Evolutionary conservation across 768 basidiomycete genomes (phyloP).

Genomic region (Agaricus subrufescens): DNA sequence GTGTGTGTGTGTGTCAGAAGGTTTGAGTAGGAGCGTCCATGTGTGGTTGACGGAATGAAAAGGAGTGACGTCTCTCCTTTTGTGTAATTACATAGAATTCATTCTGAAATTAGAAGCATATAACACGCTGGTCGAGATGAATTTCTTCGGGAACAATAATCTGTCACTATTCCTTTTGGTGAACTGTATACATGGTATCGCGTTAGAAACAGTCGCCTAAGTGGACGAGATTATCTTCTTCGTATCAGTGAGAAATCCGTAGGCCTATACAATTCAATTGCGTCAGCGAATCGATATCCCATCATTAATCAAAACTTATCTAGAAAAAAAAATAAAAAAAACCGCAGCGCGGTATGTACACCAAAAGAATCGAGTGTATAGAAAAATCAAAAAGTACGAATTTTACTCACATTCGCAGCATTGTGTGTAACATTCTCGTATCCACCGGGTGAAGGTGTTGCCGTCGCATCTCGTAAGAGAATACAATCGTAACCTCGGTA

Average conservation of each 20-base stretch:
- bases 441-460: constrained; percentile 61
- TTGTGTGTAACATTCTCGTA: constrained; percentile 58
- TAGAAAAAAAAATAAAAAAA: background rate
- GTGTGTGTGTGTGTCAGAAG: background rate
- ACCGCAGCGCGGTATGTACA: too few relatives aligned
- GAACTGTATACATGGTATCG: too few relatives aligned
- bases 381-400: too few relatives aligned
- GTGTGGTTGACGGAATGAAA: background rate
- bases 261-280: constrained; percentile 29
- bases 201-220: background rate
- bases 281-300: constrained; percentile 6
- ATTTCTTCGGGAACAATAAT: too few relatives aligned
- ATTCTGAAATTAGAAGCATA: background rate
- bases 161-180: background rate
- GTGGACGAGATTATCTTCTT: constrained; percentile 22
- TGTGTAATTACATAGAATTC: background rate
- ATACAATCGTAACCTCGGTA: constrained; percentile 63
- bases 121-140: too few relatives aligned
- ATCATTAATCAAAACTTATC: background rate
- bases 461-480: constrained; percentile 51
- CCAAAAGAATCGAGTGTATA: too few relatives aligned
- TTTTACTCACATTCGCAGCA: constrained; percentile 40
- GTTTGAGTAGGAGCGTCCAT: background rate
- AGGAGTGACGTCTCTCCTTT: too few relatives aligned
- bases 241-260: constrained; percentile 47